Evolutionary conservation across 1,284 basidiomycete species (phyloP).

Genomic region (Tylopilus sp.): DNA sequence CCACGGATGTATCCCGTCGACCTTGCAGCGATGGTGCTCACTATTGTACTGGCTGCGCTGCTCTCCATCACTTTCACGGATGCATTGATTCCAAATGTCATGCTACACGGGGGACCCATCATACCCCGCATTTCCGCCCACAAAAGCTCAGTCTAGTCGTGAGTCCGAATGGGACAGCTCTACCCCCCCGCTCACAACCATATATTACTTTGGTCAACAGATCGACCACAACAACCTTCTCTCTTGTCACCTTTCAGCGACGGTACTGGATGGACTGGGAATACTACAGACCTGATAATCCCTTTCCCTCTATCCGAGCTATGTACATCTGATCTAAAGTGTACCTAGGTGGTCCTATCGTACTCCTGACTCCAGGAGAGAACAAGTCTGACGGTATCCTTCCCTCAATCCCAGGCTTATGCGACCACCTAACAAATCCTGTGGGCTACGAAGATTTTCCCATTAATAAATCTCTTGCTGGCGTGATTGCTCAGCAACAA

Average conservation of each 20-base stretch:
- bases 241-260: constrained; percentile 68
- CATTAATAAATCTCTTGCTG: constrained; percentile 62
- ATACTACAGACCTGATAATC: constrained; percentile 52
- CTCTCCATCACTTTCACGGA: constrained; percentile 14
- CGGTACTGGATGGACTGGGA: constrained; percentile 66
- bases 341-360: constrained; percentile 58
- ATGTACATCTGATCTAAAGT: not conserved
- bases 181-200: constrained; percentile 38
- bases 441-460: constrained; percentile 55
- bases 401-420: not conserved
- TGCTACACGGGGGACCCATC: constrained; percentile 17
- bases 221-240: constrained; percentile 68
- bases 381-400: constrained; percentile 40
- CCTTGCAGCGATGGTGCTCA: constrained; percentile 11
- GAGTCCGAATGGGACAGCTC: constrained; percentile 22
- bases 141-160: constrained; percentile 1
- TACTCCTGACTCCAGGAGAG: constrained; percentile 55
- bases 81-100: constrained; percentile 20
- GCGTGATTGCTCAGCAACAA: constrained; percentile 63
- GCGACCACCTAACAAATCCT: constrained; percentile 37
- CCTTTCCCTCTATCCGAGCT: not conserved
- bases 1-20: too few species aligned
- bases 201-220: constrained; percentile 65
- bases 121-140: constrained; percentile 20
- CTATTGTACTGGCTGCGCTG: constrained; percentile 2